Conservation (phyloP, 306 rosid species). For the Sicyos edulis region DNA sequence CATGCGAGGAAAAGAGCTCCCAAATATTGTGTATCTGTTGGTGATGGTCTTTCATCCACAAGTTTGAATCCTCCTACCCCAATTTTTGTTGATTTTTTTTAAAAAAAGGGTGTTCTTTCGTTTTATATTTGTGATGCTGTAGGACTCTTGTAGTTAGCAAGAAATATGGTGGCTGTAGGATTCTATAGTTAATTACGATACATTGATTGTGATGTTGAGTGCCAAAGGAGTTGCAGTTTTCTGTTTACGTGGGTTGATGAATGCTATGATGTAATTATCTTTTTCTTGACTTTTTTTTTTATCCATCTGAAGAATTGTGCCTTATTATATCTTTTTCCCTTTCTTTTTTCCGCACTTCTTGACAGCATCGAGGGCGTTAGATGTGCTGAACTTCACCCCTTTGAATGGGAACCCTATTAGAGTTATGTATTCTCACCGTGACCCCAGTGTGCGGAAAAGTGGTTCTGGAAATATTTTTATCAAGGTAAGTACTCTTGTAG, state of each 20-base stretch:
- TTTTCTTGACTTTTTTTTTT: not conserved
- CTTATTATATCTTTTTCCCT: not conserved
- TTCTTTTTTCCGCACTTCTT: constrained; percentile 11
- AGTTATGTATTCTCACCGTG: constrained; percentile 92
- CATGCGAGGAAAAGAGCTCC: not conserved
- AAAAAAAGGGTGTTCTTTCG: not conserved
- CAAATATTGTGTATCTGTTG: not conserved
- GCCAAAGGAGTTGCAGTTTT: not conserved
- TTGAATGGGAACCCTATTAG: constrained; percentile 72
- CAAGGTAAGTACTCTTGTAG: constrained; percentile 46
- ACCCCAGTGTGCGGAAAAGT: constrained; percentile 88
- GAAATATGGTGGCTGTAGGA: not conserved
- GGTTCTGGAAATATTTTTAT: constrained; percentile 94
- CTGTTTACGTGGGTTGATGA: not conserved
- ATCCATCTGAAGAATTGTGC: not conserved
- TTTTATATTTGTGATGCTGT: not conserved
- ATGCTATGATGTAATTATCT: not conserved
- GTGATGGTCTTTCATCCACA: not conserved
- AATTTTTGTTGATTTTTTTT: too few relatives aligned
- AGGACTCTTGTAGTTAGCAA: not conserved
- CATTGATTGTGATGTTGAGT: not conserved
- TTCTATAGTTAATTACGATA: not conserved
- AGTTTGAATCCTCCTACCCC: too few relatives aligned
- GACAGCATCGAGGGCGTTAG: constrained; percentile 94
- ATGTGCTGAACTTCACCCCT: constrained; percentile 77